phyloP scores from a whole-genome alignment of 2,329 filamentous ascomycete species.

The Sporothrix variecibatus region DNA sequence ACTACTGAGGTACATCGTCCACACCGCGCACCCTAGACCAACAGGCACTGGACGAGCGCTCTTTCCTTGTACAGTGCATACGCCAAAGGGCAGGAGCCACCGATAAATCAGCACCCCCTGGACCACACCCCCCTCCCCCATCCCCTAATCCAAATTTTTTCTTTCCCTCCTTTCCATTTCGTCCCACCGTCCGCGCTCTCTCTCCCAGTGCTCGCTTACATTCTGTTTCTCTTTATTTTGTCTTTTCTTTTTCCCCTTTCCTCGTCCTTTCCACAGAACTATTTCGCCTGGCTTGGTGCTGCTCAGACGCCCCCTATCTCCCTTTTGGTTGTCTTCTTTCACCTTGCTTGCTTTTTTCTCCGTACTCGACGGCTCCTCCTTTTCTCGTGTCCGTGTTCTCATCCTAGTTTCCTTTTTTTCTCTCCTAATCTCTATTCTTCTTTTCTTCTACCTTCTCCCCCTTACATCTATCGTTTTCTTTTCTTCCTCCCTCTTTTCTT shows the following conservation, averaged over 20 bases:
- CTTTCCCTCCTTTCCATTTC: slow-evolving; percentile 2
- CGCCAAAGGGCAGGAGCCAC: slow-evolving; percentile 9
- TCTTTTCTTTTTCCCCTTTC: not conserved
- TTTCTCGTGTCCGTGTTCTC: slow-evolving; percentile 9
- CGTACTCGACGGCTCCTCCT: not conserved
- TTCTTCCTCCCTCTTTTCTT: slow-evolving; percentile 12
- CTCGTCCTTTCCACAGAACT: not conserved
- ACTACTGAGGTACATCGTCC: too few relatives aligned
- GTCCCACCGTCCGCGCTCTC: not conserved
- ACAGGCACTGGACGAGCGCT: not conserved
- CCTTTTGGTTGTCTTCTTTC: slow-evolving; percentile 15
- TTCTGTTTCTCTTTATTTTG: slow-evolving; percentile 5
- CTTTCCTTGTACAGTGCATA: slow-evolving; percentile 3
- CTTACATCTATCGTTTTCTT: slow-evolving; percentile 8
- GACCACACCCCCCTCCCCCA: slow-evolving; percentile 10
- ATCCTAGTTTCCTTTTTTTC: not conserved
- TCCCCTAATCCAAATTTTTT: slow-evolving; percentile 6
- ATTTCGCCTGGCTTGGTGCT: not conserved
- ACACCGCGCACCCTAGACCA: not conserved
- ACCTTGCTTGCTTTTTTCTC: not conserved
- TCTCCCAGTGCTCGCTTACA: slow-evolving; percentile 8
- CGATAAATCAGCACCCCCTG: slow-evolving; percentile 12
- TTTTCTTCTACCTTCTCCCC: slow-evolving; percentile 11
- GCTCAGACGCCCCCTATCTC: slow-evolving; percentile 14
- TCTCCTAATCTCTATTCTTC: slow-evolving; percentile 16